Base-by-base conservation (phyloP, 495 filamentous ascomycete genomes). In the Trichoderma orchidacearum region DNA sequence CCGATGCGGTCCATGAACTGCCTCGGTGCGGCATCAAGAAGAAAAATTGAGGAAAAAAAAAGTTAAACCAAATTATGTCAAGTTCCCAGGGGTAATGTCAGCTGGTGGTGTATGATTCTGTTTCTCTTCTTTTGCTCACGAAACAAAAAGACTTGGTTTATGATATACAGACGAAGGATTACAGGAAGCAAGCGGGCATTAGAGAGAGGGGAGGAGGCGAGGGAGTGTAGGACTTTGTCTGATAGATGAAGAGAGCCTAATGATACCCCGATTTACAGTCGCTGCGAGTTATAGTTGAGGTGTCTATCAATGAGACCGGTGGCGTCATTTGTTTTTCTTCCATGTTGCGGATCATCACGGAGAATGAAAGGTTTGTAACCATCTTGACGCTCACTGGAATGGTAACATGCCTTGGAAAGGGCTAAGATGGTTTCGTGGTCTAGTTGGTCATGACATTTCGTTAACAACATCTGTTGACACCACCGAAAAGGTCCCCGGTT, bases 371-470 rank as follows among this genome's bases (percentile, higher is more conserved):
- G 18, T 48, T 48, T 48, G 18, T 48, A 48, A 17, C n/a, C n/a
- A n/a, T n/a, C n/a, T n/a, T n/a, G n/a, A n/a, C n/a, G n/a, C n/a
- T n/a, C n/a, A n/a, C n/a, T n/a, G n/a, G n/a, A n/a, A n/a, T n/a
- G n/a, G n/a, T n/a, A n/a, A n/a, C n/a, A n/a, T n/a, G n/a, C n/a
- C n/a, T n/a, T n/a, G n/a, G n/a, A n/a, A n/a, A n/a, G n/a, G n/a
- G n/a, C 1, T 21, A 41, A 18, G 1, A 36, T 48, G 41, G 41
- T 48, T 48, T 48, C 41, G 41, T 48, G 41, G 41, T 48, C 41
- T 48, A 48, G 41, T 48, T 48, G 41, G 41, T 48, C 41, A 48
- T 48, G 41, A 48, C 41, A 48, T 48, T 48, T 48, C 41, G 41
- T 48, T 48, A 48, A 48, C 38, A 48, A n/a, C n/a, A 17, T 48